Conservation (phyloP, 2,329 filamentous ascomycete genomes). For the Fusarium keratoplasticum region DNA sequence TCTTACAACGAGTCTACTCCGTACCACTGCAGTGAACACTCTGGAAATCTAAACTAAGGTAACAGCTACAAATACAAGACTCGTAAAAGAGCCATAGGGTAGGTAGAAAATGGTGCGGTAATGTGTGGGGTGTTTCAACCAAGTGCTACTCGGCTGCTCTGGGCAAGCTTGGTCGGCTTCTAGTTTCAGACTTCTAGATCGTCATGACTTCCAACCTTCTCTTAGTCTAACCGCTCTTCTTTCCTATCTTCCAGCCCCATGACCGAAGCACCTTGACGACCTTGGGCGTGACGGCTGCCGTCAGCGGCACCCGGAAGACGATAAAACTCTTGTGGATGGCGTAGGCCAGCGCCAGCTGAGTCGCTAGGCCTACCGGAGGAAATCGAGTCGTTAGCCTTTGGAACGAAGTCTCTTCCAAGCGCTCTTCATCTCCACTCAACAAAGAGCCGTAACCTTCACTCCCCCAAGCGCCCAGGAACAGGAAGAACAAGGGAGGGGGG, state of each 20-base stretch:
- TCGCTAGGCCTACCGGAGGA: constrained; percentile 67
- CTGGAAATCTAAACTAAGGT: neutral
- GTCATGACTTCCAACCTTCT: constrained; percentile 3
- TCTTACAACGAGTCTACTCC: constrained; percentile 9
- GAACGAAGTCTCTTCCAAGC: constrained; percentile 14
- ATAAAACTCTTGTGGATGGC: constrained; percentile 99
- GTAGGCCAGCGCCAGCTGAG: constrained; percentile 92
- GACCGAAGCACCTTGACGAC: constrained; percentile 88
- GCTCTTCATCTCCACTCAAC: constrained; percentile 6
- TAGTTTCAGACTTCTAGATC: constrained; percentile 18
- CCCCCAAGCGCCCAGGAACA: constrained; percentile 18
- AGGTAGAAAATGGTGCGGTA: neutral
- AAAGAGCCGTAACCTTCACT: constrained; percentile 5
- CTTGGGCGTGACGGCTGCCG: constrained; percentile 90
- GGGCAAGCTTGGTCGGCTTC: constrained; percentile 9
- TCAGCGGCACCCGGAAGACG: constrained; percentile 92
- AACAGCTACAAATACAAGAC: constrained; percentile 27
- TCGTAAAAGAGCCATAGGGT: constrained; percentile 6
- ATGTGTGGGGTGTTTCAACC: constrained; percentile 20
- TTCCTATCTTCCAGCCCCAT: constrained; percentile 97
- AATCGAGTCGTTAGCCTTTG: constrained; percentile 39
- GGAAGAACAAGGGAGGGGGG: neutral
- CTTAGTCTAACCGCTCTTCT: constrained; percentile 56
- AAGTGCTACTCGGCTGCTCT: constrained; percentile 5
- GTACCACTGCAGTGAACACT: neutral